phyloP scores from a whole-genome alignment of 2,329 filamentous ascomycete species.

The Pseudomassariella vexata region DNA sequence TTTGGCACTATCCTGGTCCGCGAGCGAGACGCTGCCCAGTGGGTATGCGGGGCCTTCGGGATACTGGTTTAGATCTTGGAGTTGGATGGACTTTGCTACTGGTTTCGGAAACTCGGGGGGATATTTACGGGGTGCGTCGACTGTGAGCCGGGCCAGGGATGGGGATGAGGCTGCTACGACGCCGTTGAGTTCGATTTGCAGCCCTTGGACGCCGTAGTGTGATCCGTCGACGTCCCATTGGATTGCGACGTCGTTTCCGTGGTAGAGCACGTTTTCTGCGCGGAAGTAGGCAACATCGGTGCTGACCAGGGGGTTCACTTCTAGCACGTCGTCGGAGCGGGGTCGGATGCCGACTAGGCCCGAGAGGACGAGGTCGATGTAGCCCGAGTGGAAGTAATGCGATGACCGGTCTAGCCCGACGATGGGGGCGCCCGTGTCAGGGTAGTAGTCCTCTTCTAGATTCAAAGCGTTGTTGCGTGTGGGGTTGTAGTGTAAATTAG shows the following conservation, averaged over 20 bases:
- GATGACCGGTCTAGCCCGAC: conserved; percentile 34
- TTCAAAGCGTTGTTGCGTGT: conserved; percentile 22
- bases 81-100: conserved; percentile 29
- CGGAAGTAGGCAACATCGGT: conserved; percentile 31
- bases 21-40: conserved; percentile 22
- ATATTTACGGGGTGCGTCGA: conserved; percentile 4
- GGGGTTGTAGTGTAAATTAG: conserved; percentile 32
- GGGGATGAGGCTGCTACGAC: conserved; percentile 22
- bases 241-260: conserved; percentile 32
- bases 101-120: conserved; percentile 21
- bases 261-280: conserved; percentile 32
- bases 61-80: too few relatives aligned
- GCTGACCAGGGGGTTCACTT: conserved; percentile 32
- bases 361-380: conserved; percentile 32
- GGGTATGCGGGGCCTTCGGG: conserved; percentile 23
- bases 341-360: conserved; percentile 36
- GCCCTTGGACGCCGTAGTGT: conserved; percentile 23
- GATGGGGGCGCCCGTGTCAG: conserved; percentile 32
- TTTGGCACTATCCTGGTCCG: conserved; percentile 15
- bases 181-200: conserved; percentile 29
- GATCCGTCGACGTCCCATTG: conserved; percentile 32
- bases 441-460: conserved; percentile 36
- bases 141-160: conserved; percentile 17
- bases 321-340: conserved; percentile 28
- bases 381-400: conserved; percentile 40